These are phyloP conservation scores for Arthroderma sp. DNA, from an alignment of 2,329 filamentous ascomycete genomes.

Conservation along the genomic window DNA sequence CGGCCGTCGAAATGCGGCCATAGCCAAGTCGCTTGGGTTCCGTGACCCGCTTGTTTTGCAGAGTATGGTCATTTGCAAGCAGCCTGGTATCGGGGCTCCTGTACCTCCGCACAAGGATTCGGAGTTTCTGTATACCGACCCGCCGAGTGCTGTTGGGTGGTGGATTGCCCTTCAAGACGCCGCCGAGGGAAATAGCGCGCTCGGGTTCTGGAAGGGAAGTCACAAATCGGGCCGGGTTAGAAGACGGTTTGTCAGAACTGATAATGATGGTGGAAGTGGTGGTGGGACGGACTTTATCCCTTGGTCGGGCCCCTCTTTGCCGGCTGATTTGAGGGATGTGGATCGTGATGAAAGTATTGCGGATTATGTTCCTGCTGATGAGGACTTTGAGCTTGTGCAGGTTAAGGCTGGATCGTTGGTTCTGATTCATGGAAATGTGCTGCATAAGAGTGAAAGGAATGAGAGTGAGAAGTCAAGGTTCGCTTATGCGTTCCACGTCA, in stretches of 20 bases:
- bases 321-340: slow-evolving; percentile 36
- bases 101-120: slow-evolving; percentile 87
- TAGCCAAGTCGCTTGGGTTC: slow-evolving; percentile 63
- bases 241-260: slow-evolving; percentile 53
- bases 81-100: slow-evolving; percentile 85
- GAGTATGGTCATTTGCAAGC: slow-evolving; percentile 98
- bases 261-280: slow-evolving; percentile 24
- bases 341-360: slow-evolving; percentile 32
- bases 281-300: slow-evolving; percentile 56
- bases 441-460: slow-evolving; percentile 96
- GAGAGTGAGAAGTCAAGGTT: slow-evolving; percentile 72
- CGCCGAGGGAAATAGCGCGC: slow-evolving; percentile 70
- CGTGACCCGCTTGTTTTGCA: slow-evolving; percentile 65
- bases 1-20: slow-evolving; percentile 39
- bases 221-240: slow-evolving; percentile 60
- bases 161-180: slow-evolving; percentile 97
- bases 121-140: slow-evolving; percentile 81
- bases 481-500: slow-evolving; percentile 96
- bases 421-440: slow-evolving; percentile 84
- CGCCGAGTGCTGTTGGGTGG: slow-evolving; percentile 81
- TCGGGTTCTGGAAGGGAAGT: slow-evolving; percentile 73
- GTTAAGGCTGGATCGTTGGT: slow-evolving; percentile 85
- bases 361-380: slow-evolving; percentile 42
- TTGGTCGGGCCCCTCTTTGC: slow-evolving; percentile 55
- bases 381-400: slow-evolving; percentile 64